Evolutionary conservation across 208 protist genomes (phyloP).

Genomic region (Polymyxa betae): DNA sequence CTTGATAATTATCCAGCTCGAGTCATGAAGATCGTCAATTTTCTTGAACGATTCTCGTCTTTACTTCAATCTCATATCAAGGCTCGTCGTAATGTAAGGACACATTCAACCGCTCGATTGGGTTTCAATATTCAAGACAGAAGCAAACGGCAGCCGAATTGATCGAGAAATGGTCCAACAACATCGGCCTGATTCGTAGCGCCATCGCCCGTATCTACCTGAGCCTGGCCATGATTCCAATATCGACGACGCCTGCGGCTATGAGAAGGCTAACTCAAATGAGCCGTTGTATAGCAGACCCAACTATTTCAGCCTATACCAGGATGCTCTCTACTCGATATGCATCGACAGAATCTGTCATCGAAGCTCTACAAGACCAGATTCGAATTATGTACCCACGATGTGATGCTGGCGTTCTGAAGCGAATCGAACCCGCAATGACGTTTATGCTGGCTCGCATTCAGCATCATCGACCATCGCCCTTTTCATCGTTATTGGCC

Average conservation of each 20-base stretch:
- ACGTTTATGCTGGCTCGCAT: background rate
- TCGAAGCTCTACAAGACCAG: background rate
- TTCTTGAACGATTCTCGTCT: background rate
- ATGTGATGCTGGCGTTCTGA: background rate
- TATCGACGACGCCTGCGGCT: too few species aligned
- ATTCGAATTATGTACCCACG: slow-evolving; percentile 45
- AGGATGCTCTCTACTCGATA: background rate
- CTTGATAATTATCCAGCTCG: background rate
- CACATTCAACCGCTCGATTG: background rate
- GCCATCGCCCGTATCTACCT: background rate
- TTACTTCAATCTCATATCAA: background rate
- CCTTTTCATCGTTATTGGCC: background rate
- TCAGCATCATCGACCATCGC: background rate
- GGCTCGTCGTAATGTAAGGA: background rate
- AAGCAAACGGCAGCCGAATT: background rate
- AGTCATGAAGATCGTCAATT: background rate
- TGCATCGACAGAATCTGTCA: background rate
- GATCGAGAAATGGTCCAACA: background rate
- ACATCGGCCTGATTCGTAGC: background rate
- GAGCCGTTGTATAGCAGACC: background rate
- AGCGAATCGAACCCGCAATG: background rate
- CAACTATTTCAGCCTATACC: background rate
- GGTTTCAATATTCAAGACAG: background rate
- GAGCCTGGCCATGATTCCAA: background rate
- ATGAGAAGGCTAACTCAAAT: background rate